Conservation (phyloP, 805 yeast species). For the Phaffomyces thermotolerans region DNA sequence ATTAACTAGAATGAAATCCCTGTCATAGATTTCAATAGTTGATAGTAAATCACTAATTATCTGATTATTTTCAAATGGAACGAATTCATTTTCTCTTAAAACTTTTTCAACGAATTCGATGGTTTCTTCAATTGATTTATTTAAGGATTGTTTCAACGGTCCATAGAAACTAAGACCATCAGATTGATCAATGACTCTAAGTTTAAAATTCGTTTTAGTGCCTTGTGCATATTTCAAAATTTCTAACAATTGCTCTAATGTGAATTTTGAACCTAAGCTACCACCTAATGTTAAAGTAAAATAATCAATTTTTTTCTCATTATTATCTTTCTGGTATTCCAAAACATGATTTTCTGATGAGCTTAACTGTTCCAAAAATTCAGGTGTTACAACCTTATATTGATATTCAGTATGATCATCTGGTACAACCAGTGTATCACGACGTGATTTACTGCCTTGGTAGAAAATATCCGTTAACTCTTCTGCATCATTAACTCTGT, state of each 20-base stretch:
- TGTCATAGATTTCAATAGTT: slow-evolving; percentile 27
- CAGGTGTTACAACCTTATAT: slow-evolving; percentile 23
- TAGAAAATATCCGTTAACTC: slow-evolving; percentile 34
- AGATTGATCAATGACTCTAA: slow-evolving; percentile 30
- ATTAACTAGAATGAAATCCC: slow-evolving; percentile 40
- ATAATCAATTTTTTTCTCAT: slow-evolving; percentile 15
- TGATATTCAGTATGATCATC: slow-evolving; percentile 28
- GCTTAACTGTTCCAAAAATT: slow-evolving; percentile 4
- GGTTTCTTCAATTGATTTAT: slow-evolving; percentile 12
- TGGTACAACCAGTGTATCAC: slow-evolving; percentile 50
- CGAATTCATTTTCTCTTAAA: slow-evolving; percentile 9
- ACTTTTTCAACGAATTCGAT: slow-evolving; percentile 9
- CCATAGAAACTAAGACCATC: slow-evolving; percentile 15
- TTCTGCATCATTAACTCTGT: slow-evolving; percentile 19
- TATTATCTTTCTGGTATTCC: slow-evolving; percentile 14
- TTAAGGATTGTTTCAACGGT: slow-evolving; percentile 12
- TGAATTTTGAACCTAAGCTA: slow-evolving; percentile 34
- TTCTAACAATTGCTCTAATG: slow-evolving; percentile 38
- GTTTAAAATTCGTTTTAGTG: slow-evolving; percentile 26
- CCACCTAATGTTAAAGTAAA: slow-evolving; percentile 52
- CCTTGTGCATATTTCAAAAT: slow-evolving; percentile 24
- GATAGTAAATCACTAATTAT: slow-evolving; percentile 21
- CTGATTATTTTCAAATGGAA: slow-evolving; percentile 7
- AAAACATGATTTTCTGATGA: slow-evolving; percentile 13
- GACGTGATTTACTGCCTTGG: slow-evolving; percentile 30